phyloP scores from a whole-genome alignment of 2,329 filamentous ascomycete species.

The Penicillium psychrosexuale region DNA sequence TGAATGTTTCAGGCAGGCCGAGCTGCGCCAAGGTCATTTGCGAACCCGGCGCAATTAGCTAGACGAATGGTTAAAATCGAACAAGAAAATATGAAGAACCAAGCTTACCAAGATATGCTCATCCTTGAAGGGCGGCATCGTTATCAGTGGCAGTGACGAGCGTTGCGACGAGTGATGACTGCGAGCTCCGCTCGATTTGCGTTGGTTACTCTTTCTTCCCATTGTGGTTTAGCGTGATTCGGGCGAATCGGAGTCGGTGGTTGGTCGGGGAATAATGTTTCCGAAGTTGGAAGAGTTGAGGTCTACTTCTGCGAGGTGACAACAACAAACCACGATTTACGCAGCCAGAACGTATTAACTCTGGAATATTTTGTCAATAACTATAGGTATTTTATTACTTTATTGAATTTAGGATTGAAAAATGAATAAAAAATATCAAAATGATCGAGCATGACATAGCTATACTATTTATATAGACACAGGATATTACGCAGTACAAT shows the following conservation, averaged over 20 bases:
- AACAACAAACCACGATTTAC: neutral
- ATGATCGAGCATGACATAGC: too few species aligned
- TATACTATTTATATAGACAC: too few species aligned
- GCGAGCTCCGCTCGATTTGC: constrained; percentile 20
- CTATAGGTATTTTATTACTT: neutral
- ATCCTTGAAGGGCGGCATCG: constrained; percentile 53
- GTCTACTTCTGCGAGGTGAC: neutral
- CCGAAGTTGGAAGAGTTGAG: neutral
- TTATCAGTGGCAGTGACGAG: constrained; percentile 16
- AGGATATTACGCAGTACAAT: neutral
- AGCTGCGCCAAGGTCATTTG: constrained; percentile 88
- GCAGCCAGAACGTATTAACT: neutral
- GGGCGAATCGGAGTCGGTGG: neutral
- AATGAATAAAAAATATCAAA: neutral
- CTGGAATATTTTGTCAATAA: neutral
- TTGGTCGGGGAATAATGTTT: neutral
- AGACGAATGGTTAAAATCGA: neutral
- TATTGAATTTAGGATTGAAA: neutral
- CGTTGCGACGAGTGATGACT: constrained; percentile 12
- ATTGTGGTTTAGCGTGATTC: constrained; percentile 24
- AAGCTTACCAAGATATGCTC: constrained; percentile 50
- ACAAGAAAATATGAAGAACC: neutral
- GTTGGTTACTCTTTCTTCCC: constrained; percentile 7
- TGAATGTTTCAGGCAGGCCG: constrained; percentile 84
- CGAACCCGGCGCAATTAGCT: constrained; percentile 65